phyloP scores from a whole-genome alignment of 2,329 filamentous ascomycete species.

The Fusarium equiseti region DNA sequence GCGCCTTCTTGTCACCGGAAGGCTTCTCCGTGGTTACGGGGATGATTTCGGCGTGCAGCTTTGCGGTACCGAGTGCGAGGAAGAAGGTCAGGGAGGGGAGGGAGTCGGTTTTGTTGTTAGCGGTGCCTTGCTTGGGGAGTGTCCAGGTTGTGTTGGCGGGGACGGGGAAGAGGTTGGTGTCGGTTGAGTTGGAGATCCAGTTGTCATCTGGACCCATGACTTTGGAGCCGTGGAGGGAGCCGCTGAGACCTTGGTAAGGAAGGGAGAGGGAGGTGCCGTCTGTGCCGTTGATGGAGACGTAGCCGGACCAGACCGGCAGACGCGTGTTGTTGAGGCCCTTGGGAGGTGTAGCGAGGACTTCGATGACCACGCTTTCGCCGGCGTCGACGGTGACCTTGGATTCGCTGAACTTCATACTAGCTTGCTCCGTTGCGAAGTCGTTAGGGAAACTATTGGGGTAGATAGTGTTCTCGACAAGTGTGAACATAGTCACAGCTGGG shows the following conservation, averaged over 20 bases:
- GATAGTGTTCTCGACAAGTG: constrained; percentile 52
- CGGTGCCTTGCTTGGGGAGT: constrained; percentile 56
- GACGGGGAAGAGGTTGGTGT: constrained; percentile 46
- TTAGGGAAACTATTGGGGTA: constrained; percentile 60
- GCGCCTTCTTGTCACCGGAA: constrained; percentile 47
- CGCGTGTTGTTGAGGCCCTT: constrained; percentile 51
- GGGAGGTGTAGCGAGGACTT: constrained; percentile 60
- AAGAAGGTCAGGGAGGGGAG: constrained; percentile 57
- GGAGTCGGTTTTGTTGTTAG: constrained; percentile 44
- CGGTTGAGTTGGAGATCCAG: constrained; percentile 52
- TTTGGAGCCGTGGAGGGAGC: constrained; percentile 50
- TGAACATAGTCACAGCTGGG: constrained; percentile 66
- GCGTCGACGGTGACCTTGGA: constrained; percentile 59
- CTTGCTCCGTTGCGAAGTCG: constrained; percentile 56
- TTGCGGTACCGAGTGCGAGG: constrained; percentile 60
- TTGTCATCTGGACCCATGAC: constrained; percentile 44
- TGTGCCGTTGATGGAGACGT: constrained; percentile 56
- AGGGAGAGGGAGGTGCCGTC: constrained; percentile 54
- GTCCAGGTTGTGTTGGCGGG: constrained; percentile 55
- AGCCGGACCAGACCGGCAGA: constrained; percentile 59
- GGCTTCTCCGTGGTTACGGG: constrained; percentile 47
- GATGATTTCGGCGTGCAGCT: constrained; percentile 60
- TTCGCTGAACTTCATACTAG: constrained; percentile 58
- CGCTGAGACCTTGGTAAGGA: constrained; percentile 57
- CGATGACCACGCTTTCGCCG: constrained; percentile 58